Conservation (phyloP, 257 asterid genomes). For the Solanum bukasovii region DNA sequence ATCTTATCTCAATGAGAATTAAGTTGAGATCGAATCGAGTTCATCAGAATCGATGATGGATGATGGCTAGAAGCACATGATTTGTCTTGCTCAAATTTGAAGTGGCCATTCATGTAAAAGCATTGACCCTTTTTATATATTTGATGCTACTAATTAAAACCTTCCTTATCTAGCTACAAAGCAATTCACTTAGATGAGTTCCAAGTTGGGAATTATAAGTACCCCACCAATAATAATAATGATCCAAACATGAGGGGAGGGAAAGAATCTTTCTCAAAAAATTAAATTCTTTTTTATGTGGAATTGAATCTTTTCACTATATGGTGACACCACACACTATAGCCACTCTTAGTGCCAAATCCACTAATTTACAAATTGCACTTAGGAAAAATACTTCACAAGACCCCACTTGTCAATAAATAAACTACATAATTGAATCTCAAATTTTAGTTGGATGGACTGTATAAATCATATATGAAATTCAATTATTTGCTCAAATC, state of each 20-base stretch:
- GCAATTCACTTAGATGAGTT: not conserved
- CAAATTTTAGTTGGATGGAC: not conserved
- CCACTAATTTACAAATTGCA: constrained; percentile 38
- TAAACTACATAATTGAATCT: not conserved
- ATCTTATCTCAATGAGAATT: not conserved
- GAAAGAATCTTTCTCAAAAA: constrained; percentile 8
- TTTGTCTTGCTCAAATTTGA: not conserved
- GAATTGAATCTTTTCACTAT: constrained; percentile 16
- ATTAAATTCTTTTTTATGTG: not conserved
- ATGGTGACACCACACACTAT: too few relatives aligned
- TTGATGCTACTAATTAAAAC: not conserved
- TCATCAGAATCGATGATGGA: not conserved
- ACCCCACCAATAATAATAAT: not conserved
- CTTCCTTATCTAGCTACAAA: not conserved
- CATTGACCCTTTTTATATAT: not conserved
- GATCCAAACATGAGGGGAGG: constrained; percentile 7
- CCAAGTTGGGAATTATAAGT: not conserved
- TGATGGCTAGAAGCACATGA: not conserved
- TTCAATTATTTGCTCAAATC: not conserved
- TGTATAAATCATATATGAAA: not conserved
- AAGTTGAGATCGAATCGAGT: not conserved
- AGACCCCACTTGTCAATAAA: not conserved
- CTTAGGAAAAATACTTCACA: not conserved
- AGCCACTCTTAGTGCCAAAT: constrained; percentile 53
- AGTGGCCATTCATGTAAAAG: not conserved